Evolutionary conservation across 208 protist species (phyloP).

Genomic region (Endotrypanum monterogeii): DNA sequence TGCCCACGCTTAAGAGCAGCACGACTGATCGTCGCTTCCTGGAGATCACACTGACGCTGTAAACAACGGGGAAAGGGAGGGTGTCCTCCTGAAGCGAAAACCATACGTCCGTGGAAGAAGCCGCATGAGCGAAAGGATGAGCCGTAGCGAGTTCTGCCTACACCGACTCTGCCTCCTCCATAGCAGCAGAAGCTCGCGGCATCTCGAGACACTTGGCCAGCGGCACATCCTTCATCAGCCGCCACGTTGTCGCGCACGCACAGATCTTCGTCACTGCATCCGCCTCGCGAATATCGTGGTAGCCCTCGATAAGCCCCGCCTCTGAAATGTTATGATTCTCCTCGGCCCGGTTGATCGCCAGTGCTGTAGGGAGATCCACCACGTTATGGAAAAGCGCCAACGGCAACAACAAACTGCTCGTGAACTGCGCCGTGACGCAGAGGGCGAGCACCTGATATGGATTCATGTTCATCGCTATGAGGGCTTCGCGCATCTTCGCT

Average conservation of each 20-base stretch:
- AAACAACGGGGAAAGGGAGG: background rate
- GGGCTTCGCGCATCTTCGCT: slow-evolving; percentile 62
- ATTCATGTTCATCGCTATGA: slow-evolving; percentile 87
- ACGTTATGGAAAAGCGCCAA: slow-evolving; percentile 81
- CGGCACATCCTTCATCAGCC: slow-evolving; percentile 77
- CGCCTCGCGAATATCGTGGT: slow-evolving; percentile 92
- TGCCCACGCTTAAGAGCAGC: background rate
- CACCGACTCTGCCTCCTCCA: slow-evolving; percentile 45
- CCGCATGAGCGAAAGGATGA: background rate
- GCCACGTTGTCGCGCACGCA: slow-evolving; percentile 79
- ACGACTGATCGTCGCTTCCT: background rate
- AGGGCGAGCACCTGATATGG: slow-evolving; percentile 90
- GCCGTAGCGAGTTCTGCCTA: slow-evolving; percentile 3
- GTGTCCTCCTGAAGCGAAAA: background rate
- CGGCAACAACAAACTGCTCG: slow-evolving; percentile 88
- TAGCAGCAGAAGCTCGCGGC: slow-evolving; percentile 33
- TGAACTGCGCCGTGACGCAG: slow-evolving; percentile 92
- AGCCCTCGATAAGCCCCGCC: slow-evolving; percentile 82
- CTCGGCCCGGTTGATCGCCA: slow-evolving; percentile 87
- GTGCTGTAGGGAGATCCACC: slow-evolving; percentile 71
- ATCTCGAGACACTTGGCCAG: slow-evolving; percentile 80
- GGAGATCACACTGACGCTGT: background rate
- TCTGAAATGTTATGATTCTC: slow-evolving; percentile 80
- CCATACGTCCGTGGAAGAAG: background rate
- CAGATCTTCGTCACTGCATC: slow-evolving; percentile 89